phyloP scores from a whole-genome alignment of 2,329 filamentous ascomycete genomes.

The Fusarium irregulare region DNA sequence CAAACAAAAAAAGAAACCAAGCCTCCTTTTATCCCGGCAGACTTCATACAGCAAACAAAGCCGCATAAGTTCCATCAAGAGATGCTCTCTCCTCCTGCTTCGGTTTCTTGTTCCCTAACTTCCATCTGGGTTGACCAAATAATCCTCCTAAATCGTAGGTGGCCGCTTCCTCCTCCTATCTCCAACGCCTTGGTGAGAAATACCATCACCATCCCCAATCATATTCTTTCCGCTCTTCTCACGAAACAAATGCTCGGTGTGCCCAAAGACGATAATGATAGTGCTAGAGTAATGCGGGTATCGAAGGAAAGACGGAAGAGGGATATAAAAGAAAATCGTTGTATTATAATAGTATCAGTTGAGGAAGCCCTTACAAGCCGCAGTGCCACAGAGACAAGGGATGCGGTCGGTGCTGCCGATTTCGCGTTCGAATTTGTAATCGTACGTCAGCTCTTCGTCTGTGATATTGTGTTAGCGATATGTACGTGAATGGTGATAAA shows the following conservation, averaged over 20 bases:
- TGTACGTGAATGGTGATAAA: background rate
- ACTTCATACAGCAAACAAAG: constrained; percentile 4
- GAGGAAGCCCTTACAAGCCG: constrained; percentile 98
- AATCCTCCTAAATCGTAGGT: constrained; percentile 11
- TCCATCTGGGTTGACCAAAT: constrained; percentile 22
- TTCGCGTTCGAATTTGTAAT: constrained; percentile 99
- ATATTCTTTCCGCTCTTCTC: constrained; percentile 26
- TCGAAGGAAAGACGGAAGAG: background rate
- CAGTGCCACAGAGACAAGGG: constrained; percentile 94
- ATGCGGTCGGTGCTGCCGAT: constrained; percentile 95
- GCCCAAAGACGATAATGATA: constrained; percentile 13
- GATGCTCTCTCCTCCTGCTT: background rate
- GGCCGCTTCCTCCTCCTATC: constrained; percentile 4
- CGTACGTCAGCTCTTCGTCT: constrained; percentile 99
- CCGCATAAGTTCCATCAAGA: background rate
- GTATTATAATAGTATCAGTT: constrained; percentile 70
- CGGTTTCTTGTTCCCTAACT: background rate
- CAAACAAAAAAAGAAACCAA: constrained; percentile 28
- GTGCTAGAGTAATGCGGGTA: constrained; percentile 14
- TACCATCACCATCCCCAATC: constrained; percentile 33
- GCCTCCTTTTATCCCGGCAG: constrained; percentile 15
- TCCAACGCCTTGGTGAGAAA: constrained; percentile 39
- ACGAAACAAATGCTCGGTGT: constrained; percentile 2
- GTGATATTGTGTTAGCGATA: constrained; percentile 39
- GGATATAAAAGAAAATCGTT: constrained; percentile 16